Conservation (phyloP, 331 rosid genomes). For the Phaseolus coccineus region DNA sequence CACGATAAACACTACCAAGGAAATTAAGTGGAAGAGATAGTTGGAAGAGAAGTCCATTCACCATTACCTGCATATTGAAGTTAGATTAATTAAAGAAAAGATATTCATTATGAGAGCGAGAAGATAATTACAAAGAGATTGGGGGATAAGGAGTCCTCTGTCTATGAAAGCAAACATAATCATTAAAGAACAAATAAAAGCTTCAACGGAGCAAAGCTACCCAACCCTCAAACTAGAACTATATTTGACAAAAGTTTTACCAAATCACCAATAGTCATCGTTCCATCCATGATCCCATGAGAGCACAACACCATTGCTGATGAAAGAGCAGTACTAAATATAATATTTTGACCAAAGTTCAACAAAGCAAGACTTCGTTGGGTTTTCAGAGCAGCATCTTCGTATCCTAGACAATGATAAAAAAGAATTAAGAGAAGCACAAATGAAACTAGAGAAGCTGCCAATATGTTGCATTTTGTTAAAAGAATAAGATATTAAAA, state of each 20-base stretch:
- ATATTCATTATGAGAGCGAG: background rate
- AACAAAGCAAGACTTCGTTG: slow-evolving; percentile 90
- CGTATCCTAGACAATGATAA: slow-evolving; percentile 67
- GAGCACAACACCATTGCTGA: slow-evolving; percentile 98
- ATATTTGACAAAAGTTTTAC: slow-evolving; percentile 54
- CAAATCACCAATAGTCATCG: slow-evolving; percentile 97
- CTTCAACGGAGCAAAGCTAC: slow-evolving; percentile 5
- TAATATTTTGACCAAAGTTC: slow-evolving; percentile 93
- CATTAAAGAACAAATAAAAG: slow-evolving; percentile 29
- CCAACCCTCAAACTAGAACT: background rate
- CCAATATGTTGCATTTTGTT: background rate
- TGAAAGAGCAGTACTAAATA: slow-evolving; percentile 94
- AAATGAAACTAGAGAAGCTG: slow-evolving; percentile 16
- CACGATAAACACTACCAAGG: slow-evolving; percentile 98
- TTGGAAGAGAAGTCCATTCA: slow-evolving; percentile 98
- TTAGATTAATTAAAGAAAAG: slow-evolving; percentile 24
- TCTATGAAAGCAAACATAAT: slow-evolving; percentile 6
- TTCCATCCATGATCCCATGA: slow-evolving; percentile 81
- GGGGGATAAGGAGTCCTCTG: slow-evolving; percentile 21
- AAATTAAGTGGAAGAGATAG: slow-evolving; percentile 96
- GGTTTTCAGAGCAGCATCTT: slow-evolving; percentile 95
- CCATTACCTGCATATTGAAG: slow-evolving; percentile 81
- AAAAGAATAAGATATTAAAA: background rate
- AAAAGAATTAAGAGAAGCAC: slow-evolving; percentile 20
- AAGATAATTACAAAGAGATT: slow-evolving; percentile 20